Base-by-base conservation (phyloP, 2,329 filamentous ascomycete genomes). In the Lachnellula cervina region DNA sequence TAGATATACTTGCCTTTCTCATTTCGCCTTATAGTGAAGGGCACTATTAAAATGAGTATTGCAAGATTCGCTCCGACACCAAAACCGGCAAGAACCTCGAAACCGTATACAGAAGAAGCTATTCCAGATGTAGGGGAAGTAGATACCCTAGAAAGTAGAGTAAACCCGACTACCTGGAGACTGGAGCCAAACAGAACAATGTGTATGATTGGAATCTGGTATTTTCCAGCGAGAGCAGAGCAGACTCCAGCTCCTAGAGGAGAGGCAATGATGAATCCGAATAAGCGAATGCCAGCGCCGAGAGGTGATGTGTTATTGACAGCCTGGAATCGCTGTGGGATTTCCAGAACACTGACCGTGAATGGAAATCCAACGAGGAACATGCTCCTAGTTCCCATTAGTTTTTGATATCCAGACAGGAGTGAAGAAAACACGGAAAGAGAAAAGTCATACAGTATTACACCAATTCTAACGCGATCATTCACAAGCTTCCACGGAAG, bases 251-350 rank as follows among this genome's bases (percentile, higher is more conserved):
- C 82, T 0, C 79, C 79, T 0, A 80, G 61, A 43, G 83, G 80
- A 2, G 80, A 83, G 0, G 80, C 82, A 4, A 82, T 63, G 0
- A 82, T 80, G 37, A 79, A 82, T 2, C 79, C 82, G 14, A 86
- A 71, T 5, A 85, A 73, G 45, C 82, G 78, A 4, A 84, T 66
- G 4, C 82, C 81, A 0, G 82, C 80, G 63, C 75, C 74, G 23
- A 84, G 72, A 0, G 79, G 74, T 34, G 70, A 75, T 49, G 83
- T 75, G 5, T 71, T 72, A 59, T 83, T 79, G 51, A 84, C 77
- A 38, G 85, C 78, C 58, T 86, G 82, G 49, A 84, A 81, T 6
- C 81, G 72, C 60, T 86, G 80, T 0, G 83, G 82, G 4, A 86
- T 74, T 34, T 78, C 75, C 54, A 84, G 77, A 13, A 81, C 76